Evolutionary conservation across 352 stramenopile species (phyloP), one percentile per base, ranked within the genome.

Genomic region (Phytophthora hibernalis): DNA sequence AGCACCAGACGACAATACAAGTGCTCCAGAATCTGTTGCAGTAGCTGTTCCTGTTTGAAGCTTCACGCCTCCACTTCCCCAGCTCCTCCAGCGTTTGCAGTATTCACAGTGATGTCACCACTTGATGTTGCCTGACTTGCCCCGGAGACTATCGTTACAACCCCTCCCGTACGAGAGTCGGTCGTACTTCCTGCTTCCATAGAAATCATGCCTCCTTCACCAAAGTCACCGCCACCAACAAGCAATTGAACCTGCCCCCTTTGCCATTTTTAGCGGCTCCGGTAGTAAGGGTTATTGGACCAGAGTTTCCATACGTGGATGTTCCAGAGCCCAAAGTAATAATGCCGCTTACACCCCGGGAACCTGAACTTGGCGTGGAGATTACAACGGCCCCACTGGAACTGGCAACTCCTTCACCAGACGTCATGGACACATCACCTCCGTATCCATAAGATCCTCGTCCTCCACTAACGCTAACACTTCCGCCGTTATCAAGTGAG

Each of bases 401-500:
- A 50, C 72, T 82, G 26, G 71, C 75, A 50, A 80, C 73, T 15
- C 87, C 84, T 11, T 70, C 60, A 16, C 87, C 87, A 65, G 70
- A 77, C 11, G 54, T 63, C 48, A 93, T 44, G 11, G 65, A 48
- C 18, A 95, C 12, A 20, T 85, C 77, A 37, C 87, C 87, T 50
- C 85, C 82, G 54, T 89, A 92, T 3, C 85, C 87, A 58, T 64
- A 91, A 44, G 76, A 85, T 56, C 59, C 76, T 35, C 56, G 82
- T 70, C 95, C 96, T 31, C 90, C 93, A 33, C 69, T 66, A n/a
- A 97, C 24, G 26, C 59, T 74, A 45, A 98, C 76, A 50, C 83
- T 80, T 35, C 92, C 95, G 20, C 93, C 95, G 65, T 97, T 96
- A 67, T 98, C 91, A 59, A 94, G 77, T 2, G 76, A 66, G 45